phyloP scores from a whole-genome alignment of 2,329 filamentous ascomycete genomes.

The Phyllosticta paracitricarpa region DNA sequence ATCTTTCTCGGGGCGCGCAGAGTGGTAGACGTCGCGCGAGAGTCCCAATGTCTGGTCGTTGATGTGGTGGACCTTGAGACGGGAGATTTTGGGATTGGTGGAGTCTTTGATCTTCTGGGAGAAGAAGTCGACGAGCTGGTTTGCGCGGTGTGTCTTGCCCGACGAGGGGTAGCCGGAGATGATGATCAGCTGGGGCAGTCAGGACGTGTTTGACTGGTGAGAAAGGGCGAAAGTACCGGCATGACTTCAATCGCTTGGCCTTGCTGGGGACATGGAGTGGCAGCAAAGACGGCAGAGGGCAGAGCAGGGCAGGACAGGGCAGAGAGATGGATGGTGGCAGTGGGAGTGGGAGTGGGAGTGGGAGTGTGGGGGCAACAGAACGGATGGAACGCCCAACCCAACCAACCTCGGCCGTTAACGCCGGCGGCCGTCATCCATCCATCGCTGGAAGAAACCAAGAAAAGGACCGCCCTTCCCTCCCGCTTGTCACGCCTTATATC shows the following conservation, averaged over 20 bases:
- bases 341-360: background rate
- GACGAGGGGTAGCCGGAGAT: constrained; percentile 54
- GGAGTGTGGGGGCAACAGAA: too few species aligned
- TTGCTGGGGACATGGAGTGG: background rate
- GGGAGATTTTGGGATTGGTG: constrained; percentile 35
- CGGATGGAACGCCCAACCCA: background rate
- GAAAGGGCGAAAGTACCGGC: constrained; percentile 11
- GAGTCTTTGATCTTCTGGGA: constrained; percentile 43
- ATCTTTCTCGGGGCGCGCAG: constrained; percentile 72
- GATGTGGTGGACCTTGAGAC: constrained; percentile 61
- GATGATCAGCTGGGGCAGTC: constrained; percentile 43
- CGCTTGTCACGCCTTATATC: background rate
- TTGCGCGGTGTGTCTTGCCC: constrained; percentile 51
- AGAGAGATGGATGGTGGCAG: background rate
- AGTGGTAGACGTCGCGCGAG: constrained; percentile 61
- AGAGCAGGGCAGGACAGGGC: background rate
- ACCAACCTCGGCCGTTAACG: background rate
- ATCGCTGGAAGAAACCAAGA: background rate
- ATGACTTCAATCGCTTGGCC: background rate
- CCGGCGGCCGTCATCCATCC: background rate
- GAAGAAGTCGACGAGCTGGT: constrained; percentile 57
- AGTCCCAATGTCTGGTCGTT: constrained; percentile 64
- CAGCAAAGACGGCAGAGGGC: background rate
- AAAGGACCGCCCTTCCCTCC: background rate
- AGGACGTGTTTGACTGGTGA: background rate